Percentiles rank a stretch among this genome's conserved stretches.
Evolutionary conservation across 208 protist genomes (phyloP).

Genomic region (Trypanosoma scelopori): DNA sequence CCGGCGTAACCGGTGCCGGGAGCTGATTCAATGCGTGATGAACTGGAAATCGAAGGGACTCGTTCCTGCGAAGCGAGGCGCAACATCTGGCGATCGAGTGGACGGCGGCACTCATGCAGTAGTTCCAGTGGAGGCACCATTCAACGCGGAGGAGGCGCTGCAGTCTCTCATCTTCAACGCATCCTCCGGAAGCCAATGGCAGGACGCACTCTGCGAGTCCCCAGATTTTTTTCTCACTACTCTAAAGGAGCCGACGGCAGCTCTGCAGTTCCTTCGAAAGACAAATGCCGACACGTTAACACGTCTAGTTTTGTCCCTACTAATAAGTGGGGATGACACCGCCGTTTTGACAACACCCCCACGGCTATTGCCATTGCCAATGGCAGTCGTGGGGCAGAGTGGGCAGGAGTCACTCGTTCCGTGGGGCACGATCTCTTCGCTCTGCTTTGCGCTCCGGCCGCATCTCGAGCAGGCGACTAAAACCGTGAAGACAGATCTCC

Average conservation of each 20-base stretch:
- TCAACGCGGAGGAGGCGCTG: constrained; percentile 43
- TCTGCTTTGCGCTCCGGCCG: constrained; percentile 39
- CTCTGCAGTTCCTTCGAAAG: constrained; percentile 48
- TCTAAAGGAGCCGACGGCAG: constrained; percentile 42
- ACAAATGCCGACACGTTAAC: constrained; percentile 26
- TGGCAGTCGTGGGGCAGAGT: background rate
- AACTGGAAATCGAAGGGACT: constrained; percentile 63
- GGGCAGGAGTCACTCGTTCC: constrained; percentile 18
- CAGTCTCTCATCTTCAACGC: constrained; percentile 35
- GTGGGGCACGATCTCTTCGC: constrained; percentile 49
- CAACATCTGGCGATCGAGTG: background rate
- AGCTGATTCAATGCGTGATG: constrained; percentile 57
- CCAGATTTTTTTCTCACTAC: constrained; percentile 50
- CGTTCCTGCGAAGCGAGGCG: constrained; percentile 5
- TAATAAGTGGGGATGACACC: constrained; percentile 24
- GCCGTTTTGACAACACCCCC: background rate
- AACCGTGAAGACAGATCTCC: constrained; percentile 39
- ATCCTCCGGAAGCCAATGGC: constrained; percentile 23
- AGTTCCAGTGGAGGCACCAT: constrained; percentile 1
- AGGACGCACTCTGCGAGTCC: constrained; percentile 24
- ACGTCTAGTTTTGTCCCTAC: constrained; percentile 25
- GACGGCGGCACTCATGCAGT: background rate
- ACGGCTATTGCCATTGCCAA: background rate
- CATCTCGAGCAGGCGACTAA: constrained; percentile 33
- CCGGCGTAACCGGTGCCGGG: constrained; percentile 16